Percentiles rank a stretch among this genome's conserved stretches.
Conservation (phyloP, 768 basidiomycete genomes). For the Boletellus emodensis region DNA sequence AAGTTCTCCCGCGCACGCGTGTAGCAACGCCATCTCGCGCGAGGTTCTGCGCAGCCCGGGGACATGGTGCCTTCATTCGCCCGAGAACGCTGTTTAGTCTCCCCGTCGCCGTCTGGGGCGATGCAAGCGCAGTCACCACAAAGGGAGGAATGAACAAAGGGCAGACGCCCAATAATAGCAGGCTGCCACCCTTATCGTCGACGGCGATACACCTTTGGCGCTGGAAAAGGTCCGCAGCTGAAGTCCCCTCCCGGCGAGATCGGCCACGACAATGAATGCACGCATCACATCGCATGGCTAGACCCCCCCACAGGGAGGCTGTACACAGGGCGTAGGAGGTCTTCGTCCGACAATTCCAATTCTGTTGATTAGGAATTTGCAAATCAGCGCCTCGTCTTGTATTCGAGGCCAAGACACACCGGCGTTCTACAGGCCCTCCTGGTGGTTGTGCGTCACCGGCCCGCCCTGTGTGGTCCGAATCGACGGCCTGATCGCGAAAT, state of each 20-base stretch:
- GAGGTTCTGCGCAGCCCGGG: not conserved
- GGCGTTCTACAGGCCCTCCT: not conserved
- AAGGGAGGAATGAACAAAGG: not conserved
- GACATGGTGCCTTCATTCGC: not conserved
- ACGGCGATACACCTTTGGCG: not conserved
- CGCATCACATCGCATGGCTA: not conserved
- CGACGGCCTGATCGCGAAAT: not conserved
- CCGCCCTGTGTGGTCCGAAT: not conserved
- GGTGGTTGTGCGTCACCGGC: not conserved
- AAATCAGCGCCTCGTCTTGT: not conserved
- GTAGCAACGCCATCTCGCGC: not conserved
- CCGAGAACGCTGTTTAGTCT: not conserved
- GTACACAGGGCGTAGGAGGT: too few species aligned
- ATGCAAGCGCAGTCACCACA: not conserved
- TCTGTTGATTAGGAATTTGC: not conserved
- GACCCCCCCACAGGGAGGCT: not conserved
- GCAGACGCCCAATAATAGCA: not conserved
- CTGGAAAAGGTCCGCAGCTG: not conserved
- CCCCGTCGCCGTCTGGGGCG: not conserved
- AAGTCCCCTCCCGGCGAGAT: not conserved
- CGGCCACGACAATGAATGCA: not conserved
- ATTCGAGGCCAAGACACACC: not conserved
- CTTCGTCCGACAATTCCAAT: not conserved
- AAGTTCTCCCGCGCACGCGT: too few species aligned
- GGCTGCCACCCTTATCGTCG: not conserved